Percentiles rank a stretch among this genome's conserved stretches.
phyloP scores from a whole-genome alignment of 306 rosid genomes.

The Dryas alaskensis region DNA sequence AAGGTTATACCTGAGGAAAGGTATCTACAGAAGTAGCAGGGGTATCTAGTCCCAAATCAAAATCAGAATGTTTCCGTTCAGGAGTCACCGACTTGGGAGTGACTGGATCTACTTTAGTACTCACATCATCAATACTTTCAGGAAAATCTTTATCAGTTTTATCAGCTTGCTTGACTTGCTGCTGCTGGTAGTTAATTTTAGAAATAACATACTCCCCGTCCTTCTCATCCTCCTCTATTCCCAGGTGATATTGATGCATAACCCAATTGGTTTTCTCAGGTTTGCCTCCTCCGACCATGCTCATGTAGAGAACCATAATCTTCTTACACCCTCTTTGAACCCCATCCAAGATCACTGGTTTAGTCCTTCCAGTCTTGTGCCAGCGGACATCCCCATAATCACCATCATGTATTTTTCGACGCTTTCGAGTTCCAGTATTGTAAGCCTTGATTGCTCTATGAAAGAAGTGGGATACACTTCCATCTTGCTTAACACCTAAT shows the following conservation, averaged over 20 bases:
- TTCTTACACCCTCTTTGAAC: slow-evolving; percentile 74
- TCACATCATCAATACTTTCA: slow-evolving; percentile 37
- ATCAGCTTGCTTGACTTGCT: slow-evolving; percentile 50
- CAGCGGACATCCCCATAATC: slow-evolving; percentile 81
- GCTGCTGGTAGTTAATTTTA: slow-evolving; percentile 70
- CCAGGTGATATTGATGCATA: slow-evolving; percentile 90
- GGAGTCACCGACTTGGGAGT: slow-evolving; percentile 76
- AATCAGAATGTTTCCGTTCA: slow-evolving; percentile 36
- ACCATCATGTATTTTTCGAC: slow-evolving; percentile 58
- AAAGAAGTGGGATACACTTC: slow-evolving; percentile 73
- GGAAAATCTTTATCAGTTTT: slow-evolving; percentile 50
- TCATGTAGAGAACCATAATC: slow-evolving; percentile 77
- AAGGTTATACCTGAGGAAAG: slow-evolving; percentile 42
- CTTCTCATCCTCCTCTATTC: slow-evolving; percentile 71
- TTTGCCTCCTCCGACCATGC: slow-evolving; percentile 51
- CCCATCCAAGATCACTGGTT: slow-evolving; percentile 61
- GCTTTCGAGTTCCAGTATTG: slow-evolving; percentile 75
- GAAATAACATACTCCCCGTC: slow-evolving; percentile 71
- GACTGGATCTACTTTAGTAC: slow-evolving; percentile 55
- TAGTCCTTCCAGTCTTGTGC: slow-evolving; percentile 92
- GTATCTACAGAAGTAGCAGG: slow-evolving; percentile 15
- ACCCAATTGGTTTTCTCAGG: slow-evolving; percentile 83
- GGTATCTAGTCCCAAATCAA: slow-evolving; percentile 39
- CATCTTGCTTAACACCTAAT: slow-evolving; percentile 76
- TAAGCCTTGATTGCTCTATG: slow-evolving; percentile 86